Evolutionary conservation across 2,329 filamentous ascomycete genomes (phyloP).

Genomic region (Gaeumannomyces tritici): DNA sequence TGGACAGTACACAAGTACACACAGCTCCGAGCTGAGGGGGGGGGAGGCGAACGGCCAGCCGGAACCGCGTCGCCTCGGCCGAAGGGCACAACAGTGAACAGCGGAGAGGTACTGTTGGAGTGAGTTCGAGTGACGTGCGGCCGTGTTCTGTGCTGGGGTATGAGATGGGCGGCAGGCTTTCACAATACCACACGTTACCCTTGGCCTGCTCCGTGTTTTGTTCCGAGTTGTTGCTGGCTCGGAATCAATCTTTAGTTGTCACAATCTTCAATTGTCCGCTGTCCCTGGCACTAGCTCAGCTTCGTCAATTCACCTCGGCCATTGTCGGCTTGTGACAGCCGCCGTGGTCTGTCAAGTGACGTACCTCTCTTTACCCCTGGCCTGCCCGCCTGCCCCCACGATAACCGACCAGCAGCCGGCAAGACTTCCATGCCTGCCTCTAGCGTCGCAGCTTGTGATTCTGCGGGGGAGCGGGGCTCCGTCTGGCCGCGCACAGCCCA

Average conservation of each 20-base stretch:
- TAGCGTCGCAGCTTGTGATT: constrained; percentile 39
- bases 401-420: constrained; percentile 39
- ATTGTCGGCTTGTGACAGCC: constrained; percentile 8
- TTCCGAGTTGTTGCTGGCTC: no score
- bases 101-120: background rate
- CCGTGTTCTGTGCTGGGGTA: no score
- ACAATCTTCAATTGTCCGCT: no score
- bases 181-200: no score
- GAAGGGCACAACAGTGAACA: background rate
- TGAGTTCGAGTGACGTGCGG: background rate
- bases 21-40: no score
- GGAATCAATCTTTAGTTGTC: no score
- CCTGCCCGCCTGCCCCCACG: constrained; percentile 1
- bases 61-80: background rate
- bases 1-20: no score
- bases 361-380: background rate
- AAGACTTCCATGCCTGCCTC: background rate
- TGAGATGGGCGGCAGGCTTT: no score
- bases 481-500: background rate
- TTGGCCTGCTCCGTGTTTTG: no score
- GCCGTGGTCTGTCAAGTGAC: constrained; percentile 1
- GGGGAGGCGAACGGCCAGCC: background rate
- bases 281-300: no score
- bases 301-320: background rate
- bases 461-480: constrained; percentile 32